Base-by-base conservation (phyloP, 2,329 filamentous ascomycete genomes). In the Aspergillus fischeri region DNA sequence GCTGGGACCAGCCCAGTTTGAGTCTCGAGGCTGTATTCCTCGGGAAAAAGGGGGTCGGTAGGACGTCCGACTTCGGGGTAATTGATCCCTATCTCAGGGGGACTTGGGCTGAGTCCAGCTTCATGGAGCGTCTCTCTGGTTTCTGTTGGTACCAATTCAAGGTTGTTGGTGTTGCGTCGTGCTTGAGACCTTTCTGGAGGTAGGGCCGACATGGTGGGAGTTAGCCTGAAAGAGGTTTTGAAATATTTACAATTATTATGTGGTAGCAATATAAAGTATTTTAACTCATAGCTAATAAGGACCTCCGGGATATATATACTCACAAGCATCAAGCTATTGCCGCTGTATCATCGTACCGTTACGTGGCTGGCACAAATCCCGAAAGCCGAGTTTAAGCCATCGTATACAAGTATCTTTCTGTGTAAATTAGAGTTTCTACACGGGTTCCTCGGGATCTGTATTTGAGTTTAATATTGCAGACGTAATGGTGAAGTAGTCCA, bases 41-140 rank as follows among this genome's bases (percentile, higher is more conserved):
- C 60, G 3, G 60, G 60, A 38, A 61, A 61, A 10, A 60, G 38
- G 5, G 60, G 60, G 27, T 57, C 38, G 14, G 32, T 47, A 24
- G 52, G 41, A 9, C 57, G 55, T 2, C 60, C 57, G 10, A 70
- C 53, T 14, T 66, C 62, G 4, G 70, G 70, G 35, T 73, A 73
- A 44, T 72, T 72, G 61, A 62, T 57, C 14, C 71, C 70, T 8
- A 69, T 21, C 9, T 54, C 59, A 2, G 64, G 65, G 6, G 64
- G 54, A 7, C 25, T 62, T 28, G 65, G 63, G 41, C 65, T 49
- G 6, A 73, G 58, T 2, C 70, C 69, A 3, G 54, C 54, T 21
- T 64, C 57, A 21, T 54, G 59, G 7, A 72, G 60, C 17, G 58
- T 66, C 38, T 67, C 62, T 51, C 52, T 41, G n/a, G 67, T 68